A percentile compares a stretch with the other conserved stretches of the same genome.
Evolutionary conservation across 129 eudicot genomes (phyloP).

Genomic region (Escallonia herrerae): DNA sequence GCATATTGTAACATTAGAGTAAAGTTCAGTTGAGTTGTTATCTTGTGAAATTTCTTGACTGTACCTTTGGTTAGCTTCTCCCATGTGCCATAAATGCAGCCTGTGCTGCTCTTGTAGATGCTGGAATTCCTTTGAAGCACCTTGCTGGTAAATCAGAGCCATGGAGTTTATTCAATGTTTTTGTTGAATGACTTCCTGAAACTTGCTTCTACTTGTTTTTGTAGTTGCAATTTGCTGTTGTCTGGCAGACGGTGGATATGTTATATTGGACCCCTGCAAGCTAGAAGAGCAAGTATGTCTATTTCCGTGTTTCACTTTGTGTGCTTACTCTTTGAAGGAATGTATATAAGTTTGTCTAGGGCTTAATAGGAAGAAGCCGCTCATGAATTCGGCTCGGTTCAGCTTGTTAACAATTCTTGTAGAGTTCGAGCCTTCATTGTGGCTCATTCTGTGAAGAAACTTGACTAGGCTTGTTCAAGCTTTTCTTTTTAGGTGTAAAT

Average conservation of each 20-base stretch:
- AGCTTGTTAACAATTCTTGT: no score
- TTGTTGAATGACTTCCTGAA: not conserved
- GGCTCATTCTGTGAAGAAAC: no score
- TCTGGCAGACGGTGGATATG: conserved; percentile 59
- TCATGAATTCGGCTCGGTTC: no score
- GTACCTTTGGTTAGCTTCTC: conserved; percentile 50
- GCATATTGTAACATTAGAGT: no score
- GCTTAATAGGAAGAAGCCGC: no score
- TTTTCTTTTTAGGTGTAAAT: no score
- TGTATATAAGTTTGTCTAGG: no score
- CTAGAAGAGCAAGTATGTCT: conserved; percentile 70
- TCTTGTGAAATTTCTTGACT: conserved; percentile 40
- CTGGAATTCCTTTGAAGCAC: conserved; percentile 81
- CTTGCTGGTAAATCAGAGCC: conserved; percentile 53
- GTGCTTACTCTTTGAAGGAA: no score
- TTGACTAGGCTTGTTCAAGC: no score
- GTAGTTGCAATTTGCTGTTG: conserved; percentile 78
- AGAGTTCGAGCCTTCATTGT: no score
- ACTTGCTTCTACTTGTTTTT: conserved; percentile 12
- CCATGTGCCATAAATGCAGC: conserved; percentile 94
- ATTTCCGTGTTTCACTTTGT: not conserved
- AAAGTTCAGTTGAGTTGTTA: no score
- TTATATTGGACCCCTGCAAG: conserved; percentile 69
- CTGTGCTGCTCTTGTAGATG: conserved; percentile 90
- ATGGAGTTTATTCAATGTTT: not conserved